Evolutionary conservation across 2,329 filamentous ascomycete genomes (phyloP).

Genomic region (Erysiphe pulchra): DNA sequence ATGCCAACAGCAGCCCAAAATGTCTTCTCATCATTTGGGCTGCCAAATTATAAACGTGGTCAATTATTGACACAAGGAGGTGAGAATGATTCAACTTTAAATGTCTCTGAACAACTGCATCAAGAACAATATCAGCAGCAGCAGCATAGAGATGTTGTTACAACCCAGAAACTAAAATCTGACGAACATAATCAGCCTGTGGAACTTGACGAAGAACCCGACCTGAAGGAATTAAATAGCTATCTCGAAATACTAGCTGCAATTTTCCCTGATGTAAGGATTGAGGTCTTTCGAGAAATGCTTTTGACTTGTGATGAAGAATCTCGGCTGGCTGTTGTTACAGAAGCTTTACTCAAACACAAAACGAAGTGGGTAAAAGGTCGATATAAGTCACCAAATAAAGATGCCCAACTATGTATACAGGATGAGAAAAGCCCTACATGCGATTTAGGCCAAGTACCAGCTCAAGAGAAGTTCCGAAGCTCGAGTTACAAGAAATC

Average conservation of each 20-base stretch:
- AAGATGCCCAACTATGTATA: conserved; percentile 12
- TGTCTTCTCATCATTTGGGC: neutral
- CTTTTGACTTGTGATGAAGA: conserved; percentile 48
- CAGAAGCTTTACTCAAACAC: conserved; percentile 51
- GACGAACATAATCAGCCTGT: neutral
- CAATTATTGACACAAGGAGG: neutral
- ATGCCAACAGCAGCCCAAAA: neutral
- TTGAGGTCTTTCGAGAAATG: conserved; percentile 66
- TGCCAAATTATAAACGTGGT: neutral
- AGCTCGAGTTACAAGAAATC: conserved; percentile 41
- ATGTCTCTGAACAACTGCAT: neutral
- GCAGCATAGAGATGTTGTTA: neutral
- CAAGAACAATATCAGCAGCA: neutral
- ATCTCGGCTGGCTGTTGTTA: conserved; percentile 50
- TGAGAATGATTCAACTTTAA: too few relatives aligned
- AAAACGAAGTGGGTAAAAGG: conserved; percentile 45
- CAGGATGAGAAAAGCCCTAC: conserved; percentile 1
- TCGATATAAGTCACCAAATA: conserved; percentile 25
- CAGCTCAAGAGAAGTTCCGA: conserved; percentile 39
- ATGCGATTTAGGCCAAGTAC: conserved; percentile 15
- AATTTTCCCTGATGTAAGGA: conserved; percentile 57
- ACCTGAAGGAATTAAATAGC: conserved; percentile 43
- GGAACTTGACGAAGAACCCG: conserved; percentile 21
- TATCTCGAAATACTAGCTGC: conserved; percentile 41
- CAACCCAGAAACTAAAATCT: neutral